Conservation (phyloP, 495 filamentous ascomycete genomes). For the Aspergillus egyptiacus region DNA sequence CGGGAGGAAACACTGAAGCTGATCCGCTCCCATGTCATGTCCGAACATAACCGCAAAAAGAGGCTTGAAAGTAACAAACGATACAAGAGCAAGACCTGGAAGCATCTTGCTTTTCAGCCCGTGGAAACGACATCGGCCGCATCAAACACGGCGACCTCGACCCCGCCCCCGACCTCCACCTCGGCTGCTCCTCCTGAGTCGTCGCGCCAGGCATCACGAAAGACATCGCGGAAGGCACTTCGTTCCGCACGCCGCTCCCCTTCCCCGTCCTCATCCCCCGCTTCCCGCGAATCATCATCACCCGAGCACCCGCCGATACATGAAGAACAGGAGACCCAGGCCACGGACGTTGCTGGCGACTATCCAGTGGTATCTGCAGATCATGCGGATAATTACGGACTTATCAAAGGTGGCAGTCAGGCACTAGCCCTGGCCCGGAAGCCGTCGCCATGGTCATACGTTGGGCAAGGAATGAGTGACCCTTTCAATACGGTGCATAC, state of each 20-base stretch:
- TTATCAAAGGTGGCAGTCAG: constrained; percentile 9
- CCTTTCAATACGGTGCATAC: constrained; percentile 41
- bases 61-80: constrained; percentile 39
- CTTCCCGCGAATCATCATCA: constrained; percentile 10
- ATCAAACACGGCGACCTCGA: no score
- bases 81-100: constrained; percentile 42
- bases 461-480: constrained; percentile 34
- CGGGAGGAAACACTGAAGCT: constrained; percentile 44
- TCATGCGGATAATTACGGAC: constrained; percentile 11
- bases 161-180: constrained; percentile 11
- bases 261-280: constrained; percentile 4
- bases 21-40: constrained; percentile 48
- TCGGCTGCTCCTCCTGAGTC: constrained; percentile 4
- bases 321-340: constrained; percentile 1
- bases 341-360: constrained; percentile 8
- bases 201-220: background rate
- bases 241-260: background rate
- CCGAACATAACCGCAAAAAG: constrained; percentile 47
- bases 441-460: constrained; percentile 22
- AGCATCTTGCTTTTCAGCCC: constrained; percentile 38
- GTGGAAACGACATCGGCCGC: constrained; percentile 25
- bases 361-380: constrained; percentile 9
- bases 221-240: background rate
- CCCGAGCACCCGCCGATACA: constrained; percentile 12
- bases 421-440: constrained; percentile 12